These are phyloP conservation scores for Pleochaeta shiraiana DNA, from an alignment of 2,329 filamentous ascomycete species.

Conservation along the genomic window DNA sequence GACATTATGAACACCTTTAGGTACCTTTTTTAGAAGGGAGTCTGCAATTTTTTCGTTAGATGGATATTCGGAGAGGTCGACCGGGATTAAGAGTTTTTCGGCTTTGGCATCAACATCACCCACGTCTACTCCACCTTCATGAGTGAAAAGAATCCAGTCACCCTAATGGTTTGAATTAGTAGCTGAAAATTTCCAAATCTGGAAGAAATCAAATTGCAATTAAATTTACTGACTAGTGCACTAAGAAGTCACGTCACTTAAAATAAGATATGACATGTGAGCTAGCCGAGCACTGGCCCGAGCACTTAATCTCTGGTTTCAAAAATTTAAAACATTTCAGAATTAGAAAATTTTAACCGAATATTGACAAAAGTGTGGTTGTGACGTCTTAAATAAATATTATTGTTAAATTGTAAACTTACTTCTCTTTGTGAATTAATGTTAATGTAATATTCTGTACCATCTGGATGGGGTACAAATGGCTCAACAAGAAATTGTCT, in stretches of 20 bases:
- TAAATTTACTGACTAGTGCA: too few relatives aligned
- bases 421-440: constrained; percentile 99
- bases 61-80: constrained; percentile 84
- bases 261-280: too few relatives aligned
- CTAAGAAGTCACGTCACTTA: too few relatives aligned
- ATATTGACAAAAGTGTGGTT: too few relatives aligned
- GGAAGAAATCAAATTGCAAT: too few relatives aligned
- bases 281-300: too few relatives aligned
- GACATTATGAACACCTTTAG: constrained; percentile 89
- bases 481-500: constrained; percentile 96
- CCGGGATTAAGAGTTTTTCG: constrained; percentile 94
- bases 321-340: too few relatives aligned
- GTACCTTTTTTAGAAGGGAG: constrained; percentile 76
- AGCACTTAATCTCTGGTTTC: too few relatives aligned
- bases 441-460: constrained; percentile 99
- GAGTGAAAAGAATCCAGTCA: constrained; percentile 99
- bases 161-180: constrained; percentile 33
- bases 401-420: constrained; percentile 32
- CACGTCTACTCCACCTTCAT: constrained; percentile 98
- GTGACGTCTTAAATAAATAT: too few relatives aligned
- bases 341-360: too few relatives aligned
- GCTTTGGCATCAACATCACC: constrained; percentile 98
- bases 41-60: constrained; percentile 86
- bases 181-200: too few relatives aligned
- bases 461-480: constrained; percentile 85